Evolutionary conservation across 768 basidiomycete species (phyloP).

Genomic region (Daedalea quercina): DNA sequence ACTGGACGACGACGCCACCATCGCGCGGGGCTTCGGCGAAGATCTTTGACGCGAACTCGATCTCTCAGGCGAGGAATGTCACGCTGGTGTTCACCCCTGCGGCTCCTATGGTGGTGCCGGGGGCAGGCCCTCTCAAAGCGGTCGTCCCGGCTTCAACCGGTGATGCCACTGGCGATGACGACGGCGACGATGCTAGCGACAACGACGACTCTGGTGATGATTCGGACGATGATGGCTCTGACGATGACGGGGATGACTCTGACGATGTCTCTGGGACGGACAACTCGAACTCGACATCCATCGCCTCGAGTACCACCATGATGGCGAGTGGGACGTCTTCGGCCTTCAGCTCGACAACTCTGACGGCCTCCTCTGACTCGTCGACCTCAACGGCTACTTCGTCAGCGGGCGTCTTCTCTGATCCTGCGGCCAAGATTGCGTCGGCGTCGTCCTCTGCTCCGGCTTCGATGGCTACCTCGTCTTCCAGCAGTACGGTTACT

Average conservation of each 20-base stretch:
- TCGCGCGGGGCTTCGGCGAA: constrained; percentile 7
- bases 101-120: constrained; percentile 23
- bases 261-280: background rate
- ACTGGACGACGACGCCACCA: constrained; percentile 14
- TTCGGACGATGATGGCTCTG: background rate
- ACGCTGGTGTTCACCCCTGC: constrained; percentile 47
- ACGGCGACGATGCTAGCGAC: constrained; percentile 1
- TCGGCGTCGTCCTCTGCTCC: background rate
- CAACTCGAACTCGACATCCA: background rate
- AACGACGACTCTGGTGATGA: background rate
- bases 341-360: background rate
- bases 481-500: background rate
- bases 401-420: background rate
- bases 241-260: background rate
- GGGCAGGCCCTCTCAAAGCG: background rate
- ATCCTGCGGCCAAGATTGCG: background rate
- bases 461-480: background rate
- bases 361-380: background rate
- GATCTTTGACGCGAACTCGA: constrained; percentile 8
- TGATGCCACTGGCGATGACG: constrained; percentile 1
- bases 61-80: constrained; percentile 32
- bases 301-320: background rate
- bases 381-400: background rate
- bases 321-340: background rate
- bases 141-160: background rate